These are phyloP conservation scores for Cymbopogon flexuosus DNA, from an alignment of 202 grass and related monocot genomes.

Conservation along the genomic window DNA sequence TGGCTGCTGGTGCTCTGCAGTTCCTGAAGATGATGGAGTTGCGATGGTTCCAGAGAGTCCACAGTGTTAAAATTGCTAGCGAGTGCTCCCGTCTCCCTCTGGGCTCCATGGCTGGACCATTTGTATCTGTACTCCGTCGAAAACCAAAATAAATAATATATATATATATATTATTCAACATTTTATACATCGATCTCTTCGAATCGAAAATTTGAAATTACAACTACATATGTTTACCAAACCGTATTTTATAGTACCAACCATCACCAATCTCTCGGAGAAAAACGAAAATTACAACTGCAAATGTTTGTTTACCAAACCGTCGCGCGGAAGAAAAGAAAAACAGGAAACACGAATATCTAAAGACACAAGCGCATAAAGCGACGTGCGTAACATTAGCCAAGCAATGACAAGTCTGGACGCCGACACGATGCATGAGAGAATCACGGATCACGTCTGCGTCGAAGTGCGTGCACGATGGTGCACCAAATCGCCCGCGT, in stretches of 20 bases:
- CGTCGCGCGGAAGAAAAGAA: rapidly evolving
- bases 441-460: background rate
- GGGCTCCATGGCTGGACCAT: too few species aligned
- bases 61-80: too few species aligned
- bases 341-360: background rate
- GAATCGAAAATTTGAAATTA: background rate
- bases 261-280: background rate
- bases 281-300: background rate
- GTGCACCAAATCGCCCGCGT: background rate
- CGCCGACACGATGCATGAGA: background rate
- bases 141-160: too few species aligned
- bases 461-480: background rate
- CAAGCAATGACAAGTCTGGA: background rate
- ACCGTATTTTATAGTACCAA: background rate
- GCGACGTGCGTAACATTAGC: background rate
- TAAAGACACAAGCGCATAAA: background rate
- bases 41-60: too few species aligned
- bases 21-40: too few species aligned
- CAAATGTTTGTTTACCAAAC: background rate
- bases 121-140: too few species aligned
- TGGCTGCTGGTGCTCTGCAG: too few species aligned
- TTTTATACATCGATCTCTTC: background rate
- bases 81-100: too few species aligned
- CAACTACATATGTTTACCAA: background rate
- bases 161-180: too few species aligned